These are phyloP conservation scores for Tetracladium maxilliforme DNA, from an alignment of 2,329 filamentous ascomycete species.

Conservation along the genomic window DNA sequence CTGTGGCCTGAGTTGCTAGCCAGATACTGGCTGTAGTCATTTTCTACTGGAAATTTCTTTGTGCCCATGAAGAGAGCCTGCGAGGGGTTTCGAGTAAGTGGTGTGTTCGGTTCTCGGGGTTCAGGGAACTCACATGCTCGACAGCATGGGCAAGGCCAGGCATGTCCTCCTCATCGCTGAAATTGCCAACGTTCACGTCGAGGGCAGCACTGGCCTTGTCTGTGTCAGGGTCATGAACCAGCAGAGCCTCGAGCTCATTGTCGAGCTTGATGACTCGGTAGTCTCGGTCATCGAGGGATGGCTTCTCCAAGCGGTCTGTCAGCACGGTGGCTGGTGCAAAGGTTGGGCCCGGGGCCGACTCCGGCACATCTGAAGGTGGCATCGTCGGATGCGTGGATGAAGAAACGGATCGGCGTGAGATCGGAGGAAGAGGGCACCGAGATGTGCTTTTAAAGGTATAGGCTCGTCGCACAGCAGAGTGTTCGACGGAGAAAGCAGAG, in stretches of 20 bases:
- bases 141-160: conserved; percentile 93
- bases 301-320: conserved; percentile 66
- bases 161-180: conserved; percentile 82
- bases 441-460: too few species aligned
- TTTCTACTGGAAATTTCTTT: conserved; percentile 90
- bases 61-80: conserved; percentile 94
- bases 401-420: too few species aligned
- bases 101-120: neutral
- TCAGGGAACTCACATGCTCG: conserved; percentile 56
- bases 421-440: too few species aligned
- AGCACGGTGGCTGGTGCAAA: too few species aligned
- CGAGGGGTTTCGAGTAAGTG: conserved; percentile 3
- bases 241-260: conserved; percentile 78
- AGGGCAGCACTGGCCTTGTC: conserved; percentile 94
- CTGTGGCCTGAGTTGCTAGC: conserved; percentile 80
- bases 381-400: too few species aligned
- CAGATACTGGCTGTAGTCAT: conserved; percentile 89
- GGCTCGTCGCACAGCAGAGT: too few species aligned
- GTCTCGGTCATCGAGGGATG: conserved; percentile 68
- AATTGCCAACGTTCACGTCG: conserved; percentile 92
- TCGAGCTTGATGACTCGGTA: conserved; percentile 77
- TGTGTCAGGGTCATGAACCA: conserved; percentile 88
- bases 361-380: too few species aligned
- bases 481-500: too few species aligned
- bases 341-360: too few species aligned